Evolutionary conservation across 2,329 filamentous ascomycete genomes (phyloP).

Genomic region (Venturia carpophila): DNA sequence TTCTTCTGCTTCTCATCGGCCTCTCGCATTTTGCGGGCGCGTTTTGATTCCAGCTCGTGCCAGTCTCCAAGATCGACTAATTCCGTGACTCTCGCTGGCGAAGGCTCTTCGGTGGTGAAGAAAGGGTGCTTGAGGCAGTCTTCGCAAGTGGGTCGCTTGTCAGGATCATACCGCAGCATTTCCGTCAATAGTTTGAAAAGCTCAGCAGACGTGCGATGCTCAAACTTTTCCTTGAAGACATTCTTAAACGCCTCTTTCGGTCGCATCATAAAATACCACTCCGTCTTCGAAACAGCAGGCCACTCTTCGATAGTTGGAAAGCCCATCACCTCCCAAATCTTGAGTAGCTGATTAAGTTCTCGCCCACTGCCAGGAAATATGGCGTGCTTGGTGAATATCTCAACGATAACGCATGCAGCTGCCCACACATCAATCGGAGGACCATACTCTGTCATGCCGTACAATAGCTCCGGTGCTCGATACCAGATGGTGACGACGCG

Average conservation of each 20-base stretch:
- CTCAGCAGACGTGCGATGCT: slow-evolving; percentile 55
- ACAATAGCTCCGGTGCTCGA: slow-evolving; percentile 77
- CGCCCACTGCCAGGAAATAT: slow-evolving; percentile 93
- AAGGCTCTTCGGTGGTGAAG: slow-evolving; percentile 75
- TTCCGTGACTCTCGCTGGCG: slow-evolving; percentile 63
- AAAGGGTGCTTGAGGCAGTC: slow-evolving; percentile 82
- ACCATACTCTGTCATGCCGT: slow-evolving; percentile 85
- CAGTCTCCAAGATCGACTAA: slow-evolving; percentile 82
- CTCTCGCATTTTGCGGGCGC: slow-evolving; percentile 11
- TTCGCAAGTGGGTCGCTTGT: slow-evolving; percentile 71
- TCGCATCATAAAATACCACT: slow-evolving; percentile 59
- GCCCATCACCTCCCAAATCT: slow-evolving; percentile 88
- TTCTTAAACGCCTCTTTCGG: slow-evolving; percentile 65
- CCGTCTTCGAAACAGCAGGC: slow-evolving; percentile 86
- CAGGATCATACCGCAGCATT: slow-evolving; percentile 88
- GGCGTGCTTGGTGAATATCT: slow-evolving; percentile 88
- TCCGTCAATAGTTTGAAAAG: slow-evolving; percentile 73
- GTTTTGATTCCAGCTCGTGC: slow-evolving; percentile 99
- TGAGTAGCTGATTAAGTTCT: slow-evolving; percentile 93
- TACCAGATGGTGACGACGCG: slow-evolving; percentile 99
- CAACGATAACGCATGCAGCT: slow-evolving; percentile 90
- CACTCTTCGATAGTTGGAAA: slow-evolving; percentile 79
- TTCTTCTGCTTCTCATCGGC: slow-evolving; percentile 17
- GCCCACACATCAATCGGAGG: slow-evolving; percentile 94
- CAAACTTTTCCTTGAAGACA: slow-evolving; percentile 76